These are phyloP conservation scores for Rhodotorula sphaerocarpa DNA, from an alignment of 768 basidiomycete genomes.

Conservation along the genomic window DNA sequence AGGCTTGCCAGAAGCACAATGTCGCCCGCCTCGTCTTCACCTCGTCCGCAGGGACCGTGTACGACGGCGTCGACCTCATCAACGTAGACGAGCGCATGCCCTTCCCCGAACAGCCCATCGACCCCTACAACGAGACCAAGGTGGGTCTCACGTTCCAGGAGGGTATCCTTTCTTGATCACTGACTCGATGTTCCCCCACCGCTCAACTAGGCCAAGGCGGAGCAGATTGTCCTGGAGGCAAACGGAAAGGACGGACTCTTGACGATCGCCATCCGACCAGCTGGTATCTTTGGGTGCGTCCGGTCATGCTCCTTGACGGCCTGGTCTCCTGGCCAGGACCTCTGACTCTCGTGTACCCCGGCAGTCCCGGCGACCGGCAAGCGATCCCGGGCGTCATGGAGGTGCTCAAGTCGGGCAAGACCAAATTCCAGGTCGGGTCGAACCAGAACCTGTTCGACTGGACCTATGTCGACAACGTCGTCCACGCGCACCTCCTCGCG, in stretches of 20 bases:
- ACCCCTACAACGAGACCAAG: conserved; percentile 91
- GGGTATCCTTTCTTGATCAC: neutral
- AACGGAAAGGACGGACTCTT: conserved; percentile 75
- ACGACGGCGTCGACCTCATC: conserved; percentile 69
- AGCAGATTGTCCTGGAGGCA: conserved; percentile 69
- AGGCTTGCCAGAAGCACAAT: conserved; percentile 62
- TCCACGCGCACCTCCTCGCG: conserved; percentile 85
- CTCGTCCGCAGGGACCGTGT: conserved; percentile 82
- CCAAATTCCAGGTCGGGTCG: conserved; percentile 85
- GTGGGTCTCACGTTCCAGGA: conserved; percentile 2
- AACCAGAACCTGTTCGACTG: conserved; percentile 91
- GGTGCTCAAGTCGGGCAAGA: conserved; percentile 71
- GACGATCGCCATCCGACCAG: conserved; percentile 82
- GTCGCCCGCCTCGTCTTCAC: conserved; percentile 89
- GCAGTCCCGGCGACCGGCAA: conserved; percentile 84
- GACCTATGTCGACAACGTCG: conserved; percentile 94
- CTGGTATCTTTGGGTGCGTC: conserved; percentile 88
- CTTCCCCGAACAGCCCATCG: conserved; percentile 63
- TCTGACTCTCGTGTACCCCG: neutral
- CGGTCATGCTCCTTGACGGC: neutral
- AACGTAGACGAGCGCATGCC: conserved; percentile 81
- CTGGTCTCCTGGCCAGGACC: neutral
- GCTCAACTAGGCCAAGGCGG: conserved; percentile 66
- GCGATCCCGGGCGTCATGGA: conserved; percentile 67
- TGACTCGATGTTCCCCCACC: neutral